These are phyloP conservation scores for Erodium chrysanthum DNA, from an alignment of 441 rosid genomes.

Conservation along the genomic window DNA sequence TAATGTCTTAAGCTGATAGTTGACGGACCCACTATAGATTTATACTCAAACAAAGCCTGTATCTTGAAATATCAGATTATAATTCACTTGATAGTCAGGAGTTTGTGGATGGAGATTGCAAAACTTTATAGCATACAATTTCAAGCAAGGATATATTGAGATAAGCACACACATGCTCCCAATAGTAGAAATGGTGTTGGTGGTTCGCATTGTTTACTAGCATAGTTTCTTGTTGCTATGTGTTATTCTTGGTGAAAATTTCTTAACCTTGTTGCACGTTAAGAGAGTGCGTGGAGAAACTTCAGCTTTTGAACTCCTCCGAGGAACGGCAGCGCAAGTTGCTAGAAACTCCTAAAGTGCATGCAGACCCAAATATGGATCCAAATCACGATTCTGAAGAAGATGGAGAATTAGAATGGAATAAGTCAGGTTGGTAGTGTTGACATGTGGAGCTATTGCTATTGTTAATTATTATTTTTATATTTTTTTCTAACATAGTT, in stretches of 20 bases:
- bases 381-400: constrained; percentile 42
- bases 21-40: no score
- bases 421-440: constrained; percentile 37
- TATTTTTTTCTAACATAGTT: constrained; percentile 6
- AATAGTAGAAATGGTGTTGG: not conserved
- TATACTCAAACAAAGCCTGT: not conserved
- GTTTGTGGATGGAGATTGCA: not conserved
- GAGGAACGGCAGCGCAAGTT: constrained; percentile 63
- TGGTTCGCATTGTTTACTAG: constrained; percentile 17
- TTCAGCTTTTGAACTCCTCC: constrained; percentile 63
- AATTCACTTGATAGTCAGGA: not conserved
- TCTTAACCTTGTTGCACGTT: constrained; percentile 78
- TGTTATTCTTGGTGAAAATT: constrained; percentile 21
- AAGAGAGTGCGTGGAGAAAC: constrained; percentile 70
- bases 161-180: not conserved
- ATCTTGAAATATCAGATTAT: not conserved
- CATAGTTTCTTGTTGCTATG: constrained; percentile 9
- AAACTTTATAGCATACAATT: not conserved
- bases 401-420: constrained; percentile 32
- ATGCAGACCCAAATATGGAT: constrained; percentile 52
- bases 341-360: constrained; percentile 57
- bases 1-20: no score
- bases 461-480: constrained; percentile 17
- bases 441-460: constrained; percentile 16
- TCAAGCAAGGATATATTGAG: not conserved